Evolutionary conservation across 2,329 filamentous ascomycete species (phyloP).

Genomic region (Aspergillus pseudotamarii): DNA sequence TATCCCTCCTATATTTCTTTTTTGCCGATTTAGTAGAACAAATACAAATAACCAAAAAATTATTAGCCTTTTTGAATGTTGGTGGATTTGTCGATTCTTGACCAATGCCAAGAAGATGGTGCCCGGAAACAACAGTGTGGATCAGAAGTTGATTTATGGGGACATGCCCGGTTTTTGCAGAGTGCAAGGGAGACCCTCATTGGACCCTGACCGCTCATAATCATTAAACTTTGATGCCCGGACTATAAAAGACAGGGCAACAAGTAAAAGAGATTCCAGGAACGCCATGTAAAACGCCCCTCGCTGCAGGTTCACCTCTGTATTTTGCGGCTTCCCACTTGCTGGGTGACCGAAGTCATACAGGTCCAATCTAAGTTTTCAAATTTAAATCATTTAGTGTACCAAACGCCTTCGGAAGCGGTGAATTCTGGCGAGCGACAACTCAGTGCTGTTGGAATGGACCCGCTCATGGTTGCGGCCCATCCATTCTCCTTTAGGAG

Average conservation of each 20-base stretch:
- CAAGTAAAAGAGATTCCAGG: not conserved
- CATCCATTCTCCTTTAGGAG: not conserved
- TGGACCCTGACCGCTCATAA: not conserved
- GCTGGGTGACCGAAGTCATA: not conserved
- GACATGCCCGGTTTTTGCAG: not conserved
- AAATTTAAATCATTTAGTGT: not conserved
- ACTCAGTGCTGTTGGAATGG: not conserved
- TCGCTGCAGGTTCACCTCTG: not conserved
- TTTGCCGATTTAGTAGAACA: not conserved
- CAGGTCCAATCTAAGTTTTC: not conserved
- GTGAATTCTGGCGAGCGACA: too few relatives aligned
- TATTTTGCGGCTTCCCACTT: not conserved
- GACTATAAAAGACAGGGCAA: not conserved
- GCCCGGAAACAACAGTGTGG: not conserved
- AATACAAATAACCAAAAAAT: not conserved
- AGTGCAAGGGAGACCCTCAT: slow-evolving; percentile 10
- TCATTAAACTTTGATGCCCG: not conserved
- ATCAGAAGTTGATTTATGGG: not conserved
- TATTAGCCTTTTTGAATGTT: not conserved
- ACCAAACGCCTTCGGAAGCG: slow-evolving; percentile 8
- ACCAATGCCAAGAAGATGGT: not conserved
- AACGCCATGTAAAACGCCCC: not conserved
- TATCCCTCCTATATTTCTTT: not conserved
- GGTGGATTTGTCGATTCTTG: not conserved
- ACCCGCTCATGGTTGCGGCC: not conserved